Conservation (phyloP, 2,329 filamentous ascomycete genomes). For the Meredithiella fracta region DNA sequence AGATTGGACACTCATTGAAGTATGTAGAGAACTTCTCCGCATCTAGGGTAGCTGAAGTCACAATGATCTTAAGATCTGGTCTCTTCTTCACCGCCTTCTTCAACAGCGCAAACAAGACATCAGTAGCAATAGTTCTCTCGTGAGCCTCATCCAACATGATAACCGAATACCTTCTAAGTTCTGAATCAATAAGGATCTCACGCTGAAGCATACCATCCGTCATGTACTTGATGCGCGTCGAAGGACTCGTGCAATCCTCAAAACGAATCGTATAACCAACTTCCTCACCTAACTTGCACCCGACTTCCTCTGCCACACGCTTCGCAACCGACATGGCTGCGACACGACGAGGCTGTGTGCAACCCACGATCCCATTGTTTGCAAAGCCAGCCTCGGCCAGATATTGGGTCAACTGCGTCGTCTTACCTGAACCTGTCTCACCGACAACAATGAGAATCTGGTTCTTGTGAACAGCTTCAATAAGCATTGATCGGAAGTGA, state of each 20-base stretch:
- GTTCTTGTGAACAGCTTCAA: constrained; percentile 73
- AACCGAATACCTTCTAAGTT: constrained; percentile 76
- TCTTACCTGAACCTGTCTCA: constrained; percentile 94
- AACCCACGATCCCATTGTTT: constrained; percentile 78
- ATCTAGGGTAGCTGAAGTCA: constrained; percentile 90
- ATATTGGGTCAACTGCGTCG: constrained; percentile 89
- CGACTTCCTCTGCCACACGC: constrained; percentile 90
- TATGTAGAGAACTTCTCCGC: constrained; percentile 96
- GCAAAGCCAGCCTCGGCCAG: constrained; percentile 83
- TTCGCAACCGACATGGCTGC: constrained; percentile 96
- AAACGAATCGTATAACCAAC: constrained; percentile 97
- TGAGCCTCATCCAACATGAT: constrained; percentile 98
- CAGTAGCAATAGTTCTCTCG: constrained; percentile 89
- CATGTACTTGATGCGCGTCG: constrained; percentile 98
- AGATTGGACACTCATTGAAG: constrained; percentile 90
- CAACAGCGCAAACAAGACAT: constrained; percentile 82
- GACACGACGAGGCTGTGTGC: constrained; percentile 90
- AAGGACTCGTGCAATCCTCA: constrained; percentile 76
- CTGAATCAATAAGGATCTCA: constrained; percentile 83
- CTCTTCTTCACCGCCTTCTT: constrained; percentile 84
- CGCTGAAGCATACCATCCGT: constrained; percentile 96
- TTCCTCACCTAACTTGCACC: constrained; percentile 75
- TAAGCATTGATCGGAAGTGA: constrained; percentile 71
- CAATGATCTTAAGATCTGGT: constrained; percentile 82
- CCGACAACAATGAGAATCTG: constrained; percentile 92